Base-by-base conservation (phyloP, 2,329 filamentous ascomycete genomes). In the Fusarium redolens region DNA sequence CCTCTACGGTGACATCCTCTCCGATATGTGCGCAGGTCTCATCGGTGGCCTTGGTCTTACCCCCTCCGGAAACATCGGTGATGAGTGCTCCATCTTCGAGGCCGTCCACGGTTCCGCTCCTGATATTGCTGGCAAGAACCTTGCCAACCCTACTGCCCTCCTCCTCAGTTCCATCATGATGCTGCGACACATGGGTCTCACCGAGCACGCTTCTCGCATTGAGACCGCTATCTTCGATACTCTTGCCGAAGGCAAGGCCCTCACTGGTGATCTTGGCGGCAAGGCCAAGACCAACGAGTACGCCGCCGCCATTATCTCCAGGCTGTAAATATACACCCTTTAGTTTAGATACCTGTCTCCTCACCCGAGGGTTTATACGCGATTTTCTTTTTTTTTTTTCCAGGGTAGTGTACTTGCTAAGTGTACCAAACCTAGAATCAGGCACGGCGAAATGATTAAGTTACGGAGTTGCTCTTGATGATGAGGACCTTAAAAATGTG, bases 81-180 rank as follows among this genome's bases (percentile, higher is more conserved):
- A 98, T 86, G 93, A 97, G 88, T 98, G 95, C 92, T 97, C 94
- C 83, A 98, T 98, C 88, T 99, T 99, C 88, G 96, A 99, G 88
- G 96, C 96, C 79, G 96, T 99, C 80, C 96, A 99, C 89, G 96
- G 96, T 79, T 97, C 95, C 75, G 96, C 96, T 68, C 96, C 96
- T 69, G 96, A 98, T 84, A 98, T 98, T 83, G 95, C 94, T 75
- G 96, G 96, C 84, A 95, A 98, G 91, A 93, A 90, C 77, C 92
- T 98, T 78, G 96, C 96, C 81, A 99, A 99, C 90, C 96, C 96
- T 72, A 98, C 96, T 70, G 96, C 96, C 68, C 91, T 99, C 78
- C 91, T 99, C 75, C 92, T 98, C 81, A 94, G 91, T 84, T 97
- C 93, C 83, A 96, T 98, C 87, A 98, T 99, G 96, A 98, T 99